These are phyloP conservation scores for Podila epicladia DNA, from an alignment of 192 early-diverging fungal genomes.

Conservation along the genomic window DNA sequence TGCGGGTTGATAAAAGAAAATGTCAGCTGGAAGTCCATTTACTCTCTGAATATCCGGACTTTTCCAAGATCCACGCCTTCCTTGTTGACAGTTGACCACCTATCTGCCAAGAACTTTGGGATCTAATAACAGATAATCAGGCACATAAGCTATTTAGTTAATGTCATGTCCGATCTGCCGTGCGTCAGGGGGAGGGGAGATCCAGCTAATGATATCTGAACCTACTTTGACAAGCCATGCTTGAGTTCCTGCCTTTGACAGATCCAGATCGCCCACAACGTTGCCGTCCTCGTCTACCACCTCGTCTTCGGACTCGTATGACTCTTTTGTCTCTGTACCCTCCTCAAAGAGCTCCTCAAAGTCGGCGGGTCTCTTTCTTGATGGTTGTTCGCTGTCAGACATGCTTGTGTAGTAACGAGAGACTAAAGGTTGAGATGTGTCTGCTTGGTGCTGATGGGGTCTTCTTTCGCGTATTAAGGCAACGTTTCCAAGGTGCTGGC, in stretches of 20 bases:
- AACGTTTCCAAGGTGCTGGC: no score
- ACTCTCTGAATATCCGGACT: constrained; percentile 77
- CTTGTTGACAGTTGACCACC: constrained; percentile 76
- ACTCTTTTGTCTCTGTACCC: constrained; percentile 26
- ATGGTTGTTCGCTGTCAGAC: constrained; percentile 23
- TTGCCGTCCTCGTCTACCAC: constrained; percentile 69
- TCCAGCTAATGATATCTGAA: not conserved
- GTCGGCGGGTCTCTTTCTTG: constrained; percentile 49
- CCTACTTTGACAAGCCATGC: constrained; percentile 92
- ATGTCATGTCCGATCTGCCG: not conserved
- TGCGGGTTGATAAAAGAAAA: not conserved
- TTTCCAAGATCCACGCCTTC: constrained; percentile 80
- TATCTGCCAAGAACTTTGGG: constrained; percentile 87
- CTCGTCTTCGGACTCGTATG: constrained; percentile 56
- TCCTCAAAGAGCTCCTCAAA: constrained; percentile 66
- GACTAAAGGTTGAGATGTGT: not conserved
- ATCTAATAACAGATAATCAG: constrained; percentile 53
- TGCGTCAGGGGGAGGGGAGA: not conserved
- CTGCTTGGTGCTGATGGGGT: no score
- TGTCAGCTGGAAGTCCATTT: not conserved
- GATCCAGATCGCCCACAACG: constrained; percentile 74
- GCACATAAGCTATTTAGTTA: not conserved
- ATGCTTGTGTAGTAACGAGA: constrained; percentile 7
- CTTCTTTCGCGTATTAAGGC: not conserved
- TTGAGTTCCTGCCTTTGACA: constrained; percentile 73